phyloP scores from a whole-genome alignment of 2,329 filamentous ascomycete genomes.

The Thelonectria rubi region DNA sequence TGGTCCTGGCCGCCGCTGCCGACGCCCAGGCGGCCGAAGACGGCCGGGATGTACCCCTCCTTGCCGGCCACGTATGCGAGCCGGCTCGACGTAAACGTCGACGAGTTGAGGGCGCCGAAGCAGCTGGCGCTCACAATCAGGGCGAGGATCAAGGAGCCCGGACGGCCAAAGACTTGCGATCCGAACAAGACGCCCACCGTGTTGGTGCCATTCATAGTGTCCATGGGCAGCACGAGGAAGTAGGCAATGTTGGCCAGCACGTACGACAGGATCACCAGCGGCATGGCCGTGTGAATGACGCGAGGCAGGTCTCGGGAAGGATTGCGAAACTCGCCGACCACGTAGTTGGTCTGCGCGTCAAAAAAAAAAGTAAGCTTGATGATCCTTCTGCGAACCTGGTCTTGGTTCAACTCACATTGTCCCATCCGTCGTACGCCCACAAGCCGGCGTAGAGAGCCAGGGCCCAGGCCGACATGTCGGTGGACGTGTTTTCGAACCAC shows the following conservation, averaged over 20 bases:
- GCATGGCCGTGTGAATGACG: constrained; percentile 96
- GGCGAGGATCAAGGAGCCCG: constrained; percentile 84
- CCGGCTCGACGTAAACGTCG: constrained; percentile 90
- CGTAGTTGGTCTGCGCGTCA: constrained; percentile 83
- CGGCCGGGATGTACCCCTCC: constrained; percentile 86
- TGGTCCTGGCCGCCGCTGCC: constrained; percentile 56
- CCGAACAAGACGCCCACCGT: constrained; percentile 97
- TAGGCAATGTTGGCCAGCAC: constrained; percentile 92
- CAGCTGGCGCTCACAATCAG: constrained; percentile 91
- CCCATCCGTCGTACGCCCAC: constrained; percentile 99
- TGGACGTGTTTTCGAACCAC: constrained; percentile 90
- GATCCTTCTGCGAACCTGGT: background rate
- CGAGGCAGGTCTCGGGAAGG: constrained; percentile 88
- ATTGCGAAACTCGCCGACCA: constrained; percentile 95
- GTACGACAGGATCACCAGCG: constrained; percentile 89
- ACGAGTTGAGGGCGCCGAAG: constrained; percentile 93
- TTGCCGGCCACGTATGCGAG: constrained; percentile 94
- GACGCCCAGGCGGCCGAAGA: constrained; percentile 86
- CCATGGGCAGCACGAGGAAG: constrained; percentile 88
- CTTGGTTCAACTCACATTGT: constrained; percentile 74
- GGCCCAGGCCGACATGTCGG: constrained; percentile 85
- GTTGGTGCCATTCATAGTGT: constrained; percentile 84
- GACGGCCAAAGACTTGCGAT: constrained; percentile 84
- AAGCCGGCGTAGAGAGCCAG: constrained; percentile 94
- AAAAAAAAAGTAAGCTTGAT: constrained; percentile 40